Evolutionary conservation across 2,329 filamentous ascomycete genomes (phyloP).

Genomic region (Myriangium duriaei): DNA sequence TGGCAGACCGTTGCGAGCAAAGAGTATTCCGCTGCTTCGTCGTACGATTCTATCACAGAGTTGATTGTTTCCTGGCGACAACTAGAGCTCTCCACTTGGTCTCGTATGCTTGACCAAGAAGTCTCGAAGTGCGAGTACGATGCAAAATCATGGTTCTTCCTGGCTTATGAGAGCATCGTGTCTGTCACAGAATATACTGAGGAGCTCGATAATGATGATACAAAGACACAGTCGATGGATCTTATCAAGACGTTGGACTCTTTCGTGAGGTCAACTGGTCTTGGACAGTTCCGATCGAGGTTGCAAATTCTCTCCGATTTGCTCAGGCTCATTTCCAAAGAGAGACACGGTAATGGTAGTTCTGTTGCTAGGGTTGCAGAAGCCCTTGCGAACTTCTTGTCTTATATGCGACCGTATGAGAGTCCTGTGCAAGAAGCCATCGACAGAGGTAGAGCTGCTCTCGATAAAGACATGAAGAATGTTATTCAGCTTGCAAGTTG

Average conservation of each 20-base stretch:
- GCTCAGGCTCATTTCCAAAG: slow-evolving; percentile 23
- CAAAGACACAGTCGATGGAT: slow-evolving; percentile 17
- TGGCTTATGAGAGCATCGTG: slow-evolving; percentile 83
- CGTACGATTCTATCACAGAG: slow-evolving; percentile 68
- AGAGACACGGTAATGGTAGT: neutral
- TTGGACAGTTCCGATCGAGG: slow-evolving; percentile 66
- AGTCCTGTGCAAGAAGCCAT: slow-evolving; percentile 52
- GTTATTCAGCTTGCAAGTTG: slow-evolving; percentile 89
- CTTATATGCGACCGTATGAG: slow-evolving; percentile 62
- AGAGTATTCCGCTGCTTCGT: slow-evolving; percentile 53
- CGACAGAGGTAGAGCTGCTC: slow-evolving; percentile 50
- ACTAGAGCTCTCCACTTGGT: slow-evolving; percentile 85
- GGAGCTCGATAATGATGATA: slow-evolving; percentile 19
- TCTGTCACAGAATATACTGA: slow-evolving; percentile 2
- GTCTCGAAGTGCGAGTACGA: slow-evolving; percentile 60
- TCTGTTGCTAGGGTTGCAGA: slow-evolving; percentile 38
- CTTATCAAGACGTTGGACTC: slow-evolving; percentile 64
- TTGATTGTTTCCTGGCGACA: slow-evolving; percentile 81
- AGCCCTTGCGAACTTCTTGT: slow-evolving; percentile 63
- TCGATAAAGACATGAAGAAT: slow-evolving; percentile 91
- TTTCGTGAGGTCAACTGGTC: slow-evolving; percentile 66
- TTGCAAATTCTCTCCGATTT: slow-evolving; percentile 49
- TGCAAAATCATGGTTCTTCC: slow-evolving; percentile 88
- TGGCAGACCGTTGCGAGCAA: slow-evolving; percentile 91
- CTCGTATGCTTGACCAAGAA: slow-evolving; percentile 76